Percentiles rank a stretch among this genome's conserved stretches.
Conservation (phyloP, 768 basidiomycete species). For the Termitomyces sp. region DNA sequence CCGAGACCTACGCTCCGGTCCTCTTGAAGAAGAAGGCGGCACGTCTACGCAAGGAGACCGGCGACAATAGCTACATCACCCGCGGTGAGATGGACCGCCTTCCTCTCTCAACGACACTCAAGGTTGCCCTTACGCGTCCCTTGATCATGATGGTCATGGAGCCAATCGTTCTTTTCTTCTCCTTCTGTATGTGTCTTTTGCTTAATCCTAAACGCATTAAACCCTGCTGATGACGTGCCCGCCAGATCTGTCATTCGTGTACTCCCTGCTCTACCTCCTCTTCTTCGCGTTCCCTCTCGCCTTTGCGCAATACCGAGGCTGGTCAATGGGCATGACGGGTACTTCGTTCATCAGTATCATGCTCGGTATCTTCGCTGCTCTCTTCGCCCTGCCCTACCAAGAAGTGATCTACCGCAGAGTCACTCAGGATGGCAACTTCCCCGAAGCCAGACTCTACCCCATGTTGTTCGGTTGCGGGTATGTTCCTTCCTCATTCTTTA, state of each 20-base stretch:
- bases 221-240: not conserved
- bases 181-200: slow-evolving; percentile 7
- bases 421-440: slow-evolving; percentile 33
- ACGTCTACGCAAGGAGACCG: slow-evolving; percentile 34
- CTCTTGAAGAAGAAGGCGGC: slow-evolving; percentile 42
- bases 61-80: slow-evolving; percentile 12
- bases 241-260: slow-evolving; percentile 40
- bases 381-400: slow-evolving; percentile 28
- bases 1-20: slow-evolving; percentile 50
- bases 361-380: slow-evolving; percentile 31
- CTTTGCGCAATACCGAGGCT: slow-evolving; percentile 35
- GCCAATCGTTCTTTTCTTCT: slow-evolving; percentile 13
- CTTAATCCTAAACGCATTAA: not conserved
- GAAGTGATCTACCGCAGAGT: slow-evolving; percentile 29
- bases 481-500: slow-evolving; percentile 6
- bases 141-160: slow-evolving; percentile 12
- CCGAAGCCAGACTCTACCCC: slow-evolving; percentile 40
- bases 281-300: slow-evolving; percentile 45
- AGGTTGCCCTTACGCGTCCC: slow-evolving; percentile 5
- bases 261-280: slow-evolving; percentile 38
- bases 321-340: slow-evolving; percentile 35
- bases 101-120: slow-evolving; percentile 3
- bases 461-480: slow-evolving; percentile 39
- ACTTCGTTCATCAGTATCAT: slow-evolving; percentile 43
- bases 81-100: slow-evolving; percentile 4